phyloP scores from a whole-genome alignment of 495 filamentous ascomycete species.

The Amniculicola lignicola region DNA sequence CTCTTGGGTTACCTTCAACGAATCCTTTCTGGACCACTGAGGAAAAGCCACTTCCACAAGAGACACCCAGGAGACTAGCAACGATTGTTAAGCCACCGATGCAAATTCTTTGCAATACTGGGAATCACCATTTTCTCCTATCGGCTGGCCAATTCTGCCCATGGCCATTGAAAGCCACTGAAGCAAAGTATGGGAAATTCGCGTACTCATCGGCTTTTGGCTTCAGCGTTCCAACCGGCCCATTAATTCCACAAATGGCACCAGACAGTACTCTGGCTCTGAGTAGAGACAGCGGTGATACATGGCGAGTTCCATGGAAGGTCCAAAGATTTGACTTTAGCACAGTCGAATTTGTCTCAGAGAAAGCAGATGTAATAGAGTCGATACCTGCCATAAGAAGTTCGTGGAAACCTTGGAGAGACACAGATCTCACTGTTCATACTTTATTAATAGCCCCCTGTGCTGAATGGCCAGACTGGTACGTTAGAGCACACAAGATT shows the following conservation, averaged over 20 bases:
- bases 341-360: background rate
- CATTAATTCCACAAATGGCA: constrained; percentile 11
- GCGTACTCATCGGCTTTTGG: constrained; percentile 23
- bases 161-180: constrained; percentile 24
- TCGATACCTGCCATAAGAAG: constrained; percentile 1
- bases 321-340: background rate
- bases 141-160: constrained; percentile 22
- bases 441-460: constrained; percentile 12
- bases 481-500: constrained; percentile 7
- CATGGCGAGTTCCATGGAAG: constrained; percentile 21
- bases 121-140: constrained; percentile 17
- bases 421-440: background rate
- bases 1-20: background rate
- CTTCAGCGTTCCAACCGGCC: constrained; percentile 20
- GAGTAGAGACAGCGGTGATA: constrained; percentile 20
- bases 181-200: constrained; percentile 24
- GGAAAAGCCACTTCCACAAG: constrained; percentile 10
- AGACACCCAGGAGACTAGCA: background rate
- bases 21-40: constrained; percentile 12
- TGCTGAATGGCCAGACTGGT: constrained; percentile 14
- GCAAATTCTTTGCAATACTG: constrained; percentile 19
- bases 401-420: constrained; percentile 18
- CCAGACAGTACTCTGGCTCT: constrained; percentile 18
- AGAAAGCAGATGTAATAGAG: background rate
- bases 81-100: background rate